A percentile compares a stretch with the other conserved stretches of the same genome.
Conservation (phyloP, 2,329 filamentous ascomycete species). For the Epichloe amarillans region DNA sequence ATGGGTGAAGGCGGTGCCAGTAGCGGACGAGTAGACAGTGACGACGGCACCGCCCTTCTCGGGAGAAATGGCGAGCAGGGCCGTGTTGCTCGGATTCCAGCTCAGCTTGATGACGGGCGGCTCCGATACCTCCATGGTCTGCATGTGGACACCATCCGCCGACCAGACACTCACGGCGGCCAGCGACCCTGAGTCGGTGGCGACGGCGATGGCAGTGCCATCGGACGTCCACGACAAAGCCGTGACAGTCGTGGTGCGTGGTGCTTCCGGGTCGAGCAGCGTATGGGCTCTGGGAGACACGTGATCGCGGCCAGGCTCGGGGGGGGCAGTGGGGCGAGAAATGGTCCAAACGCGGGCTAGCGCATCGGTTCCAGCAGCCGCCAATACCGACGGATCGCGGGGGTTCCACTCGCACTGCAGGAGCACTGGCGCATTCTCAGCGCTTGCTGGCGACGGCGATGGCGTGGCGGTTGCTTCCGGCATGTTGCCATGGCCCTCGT, state of each 20-base stretch:
- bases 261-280: slow-evolving; percentile 40
- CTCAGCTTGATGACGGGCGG: slow-evolving; percentile 48
- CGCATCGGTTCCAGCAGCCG: slow-evolving; percentile 55
- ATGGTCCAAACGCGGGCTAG: slow-evolving; percentile 57
- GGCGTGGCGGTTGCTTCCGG: slow-evolving; percentile 17
- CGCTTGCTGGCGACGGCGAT: slow-evolving; percentile 23
- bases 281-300: slow-evolving; percentile 23
- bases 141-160: slow-evolving; percentile 35
- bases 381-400: slow-evolving; percentile 49
- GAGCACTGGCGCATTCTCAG: slow-evolving; percentile 45
- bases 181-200: slow-evolving; percentile 37
- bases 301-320: slow-evolving; percentile 27
- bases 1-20: slow-evolving; percentile 32
- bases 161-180: slow-evolving; percentile 45
- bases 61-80: slow-evolving; percentile 46
- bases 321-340: slow-evolving; percentile 36
- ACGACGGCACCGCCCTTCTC: slow-evolving; percentile 39
- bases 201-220: slow-evolving; percentile 42
- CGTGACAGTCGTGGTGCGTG: slow-evolving; percentile 39
- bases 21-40: slow-evolving; percentile 37
- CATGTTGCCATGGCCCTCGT: slow-evolving; percentile 21
- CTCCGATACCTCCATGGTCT: slow-evolving; percentile 43
- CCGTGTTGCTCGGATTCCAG: slow-evolving; percentile 43
- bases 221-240: slow-evolving; percentile 48
- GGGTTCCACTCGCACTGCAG: slow-evolving; percentile 60